Evolutionary conservation across 2,329 filamentous ascomycete species (phyloP).

Genomic region (Coniochaeta sp.): DNA sequence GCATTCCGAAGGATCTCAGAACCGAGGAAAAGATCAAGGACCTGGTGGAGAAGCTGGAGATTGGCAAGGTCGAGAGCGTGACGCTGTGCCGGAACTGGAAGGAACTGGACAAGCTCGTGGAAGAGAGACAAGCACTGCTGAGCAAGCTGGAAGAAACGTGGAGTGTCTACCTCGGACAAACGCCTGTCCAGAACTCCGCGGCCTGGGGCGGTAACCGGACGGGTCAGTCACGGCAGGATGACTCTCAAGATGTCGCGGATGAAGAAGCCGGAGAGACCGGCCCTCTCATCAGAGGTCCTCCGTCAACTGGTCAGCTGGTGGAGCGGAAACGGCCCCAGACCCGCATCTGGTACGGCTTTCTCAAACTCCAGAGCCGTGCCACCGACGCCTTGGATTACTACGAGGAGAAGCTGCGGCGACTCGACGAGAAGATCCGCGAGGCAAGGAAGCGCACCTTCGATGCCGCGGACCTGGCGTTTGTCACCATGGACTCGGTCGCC

Average conservation of each 20-base stretch:
- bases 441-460: conserved; percentile 70
- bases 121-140: conserved; percentile 56
- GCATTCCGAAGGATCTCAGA: conserved; percentile 72
- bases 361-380: conserved; percentile 62
- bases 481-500: conserved; percentile 94
- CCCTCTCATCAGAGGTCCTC: conserved; percentile 47
- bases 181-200: conserved; percentile 21
- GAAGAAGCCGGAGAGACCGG: conserved; percentile 48
- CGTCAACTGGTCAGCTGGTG: conserved; percentile 27
- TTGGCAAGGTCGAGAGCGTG: conserved; percentile 85
- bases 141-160: conserved; percentile 76
- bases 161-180: conserved; percentile 64
- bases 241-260: conserved; percentile 23
- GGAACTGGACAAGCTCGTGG: conserved; percentile 68
- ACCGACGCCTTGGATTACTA: conserved; percentile 94
- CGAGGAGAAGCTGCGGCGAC: conserved; percentile 70
- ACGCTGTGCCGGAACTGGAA: conserved; percentile 84
- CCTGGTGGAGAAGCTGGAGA: conserved; percentile 78
- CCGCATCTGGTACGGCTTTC: conserved; percentile 70
- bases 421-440: conserved; percentile 67
- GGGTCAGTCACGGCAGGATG: not conserved
- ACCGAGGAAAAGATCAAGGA: conserved; percentile 78
- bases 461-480: conserved; percentile 80
- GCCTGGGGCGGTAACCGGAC: not conserved
- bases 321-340: conserved; percentile 56